phyloP scores from a whole-genome alignment of 2,329 filamentous ascomycete genomes.

The Diaporthe longicolla region DNA sequence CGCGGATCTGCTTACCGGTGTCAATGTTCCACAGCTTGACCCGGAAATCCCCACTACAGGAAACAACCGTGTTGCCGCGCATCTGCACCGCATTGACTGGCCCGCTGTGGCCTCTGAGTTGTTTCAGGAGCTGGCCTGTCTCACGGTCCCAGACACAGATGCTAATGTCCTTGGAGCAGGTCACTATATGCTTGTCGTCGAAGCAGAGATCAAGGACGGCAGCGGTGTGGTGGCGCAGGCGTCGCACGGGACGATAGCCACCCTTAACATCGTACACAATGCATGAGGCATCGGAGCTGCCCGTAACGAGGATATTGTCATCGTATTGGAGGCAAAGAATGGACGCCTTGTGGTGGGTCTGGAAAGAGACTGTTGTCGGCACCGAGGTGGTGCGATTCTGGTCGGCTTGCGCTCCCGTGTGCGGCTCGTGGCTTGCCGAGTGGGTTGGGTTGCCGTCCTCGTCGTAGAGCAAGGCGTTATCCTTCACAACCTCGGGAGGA shows the following conservation, averaged over 20 bases:
- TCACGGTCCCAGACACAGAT: constrained; percentile 95
- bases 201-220: constrained; percentile 96
- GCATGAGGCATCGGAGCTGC: constrained; percentile 91
- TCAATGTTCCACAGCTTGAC: constrained; percentile 97
- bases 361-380: constrained; percentile 70
- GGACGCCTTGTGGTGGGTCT: constrained; percentile 86
- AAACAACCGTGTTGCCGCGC: constrained; percentile 91
- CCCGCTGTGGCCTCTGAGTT: constrained; percentile 86
- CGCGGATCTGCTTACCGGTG: constrained; percentile 88
- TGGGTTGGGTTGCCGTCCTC: constrained; percentile 66
- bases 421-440: constrained; percentile 65
- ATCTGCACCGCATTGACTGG: constrained; percentile 98
- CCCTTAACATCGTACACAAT: constrained; percentile 90
- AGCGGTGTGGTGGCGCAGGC: constrained; percentile 83
- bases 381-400: constrained; percentile 58
- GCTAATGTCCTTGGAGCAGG: constrained; percentile 94
- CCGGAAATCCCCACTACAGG: constrained; percentile 91
- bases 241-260: constrained; percentile 83
- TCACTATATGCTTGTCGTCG: constrained; percentile 92
- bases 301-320: constrained; percentile 91
- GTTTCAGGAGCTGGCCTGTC: constrained; percentile 81
- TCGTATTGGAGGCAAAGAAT: constrained; percentile 97
- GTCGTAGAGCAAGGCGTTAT: constrained; percentile 65
- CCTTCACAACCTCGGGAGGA: constrained; percentile 74
- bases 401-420: constrained; percentile 45